A percentile compares a stretch with the other conserved stretches of the same genome.
Conservation (phyloP, 305 asterid genomes). For the Ilex paraguariensis region DNA sequence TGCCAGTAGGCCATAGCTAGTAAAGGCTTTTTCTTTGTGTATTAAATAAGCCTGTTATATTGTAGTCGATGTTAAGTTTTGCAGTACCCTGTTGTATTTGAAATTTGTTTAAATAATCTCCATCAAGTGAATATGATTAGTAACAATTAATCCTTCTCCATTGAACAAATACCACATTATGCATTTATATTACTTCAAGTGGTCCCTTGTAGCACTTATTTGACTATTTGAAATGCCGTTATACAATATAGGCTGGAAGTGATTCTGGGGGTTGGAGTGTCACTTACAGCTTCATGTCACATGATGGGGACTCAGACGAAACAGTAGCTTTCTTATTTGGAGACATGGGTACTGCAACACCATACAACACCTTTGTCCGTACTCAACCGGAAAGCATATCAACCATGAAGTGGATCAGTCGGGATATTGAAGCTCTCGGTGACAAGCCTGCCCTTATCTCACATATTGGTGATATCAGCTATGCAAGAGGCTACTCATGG, state of each 20-base stretch:
- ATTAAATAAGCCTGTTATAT: no score
- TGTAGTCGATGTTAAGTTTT: no score
- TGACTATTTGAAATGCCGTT: neutral
- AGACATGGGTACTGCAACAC: slow-evolving; percentile 91
- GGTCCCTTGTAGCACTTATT: no score
- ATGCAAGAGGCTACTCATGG: slow-evolving; percentile 95
- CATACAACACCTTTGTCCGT: slow-evolving; percentile 60
- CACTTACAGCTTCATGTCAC: slow-evolving; percentile 54
- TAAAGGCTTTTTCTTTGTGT: no score
- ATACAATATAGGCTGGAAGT: slow-evolving; percentile 60
- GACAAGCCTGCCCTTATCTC: slow-evolving; percentile 79
- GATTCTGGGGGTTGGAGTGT: slow-evolving; percentile 77
- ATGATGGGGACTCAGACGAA: slow-evolving; percentile 40
- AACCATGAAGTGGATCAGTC: slow-evolving; percentile 76
- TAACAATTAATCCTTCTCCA: no score
- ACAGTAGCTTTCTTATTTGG: slow-evolving; percentile 73
- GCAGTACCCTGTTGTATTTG: no score
- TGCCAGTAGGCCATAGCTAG: no score
- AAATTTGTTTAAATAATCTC: no score
- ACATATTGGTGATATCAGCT: slow-evolving; percentile 96
- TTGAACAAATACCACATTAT: no score
- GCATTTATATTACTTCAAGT: no score
- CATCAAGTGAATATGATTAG: no score
- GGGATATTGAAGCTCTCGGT: slow-evolving; percentile 79
- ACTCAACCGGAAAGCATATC: slow-evolving; percentile 79